Base-by-base conservation (phyloP, 345 rosid species). In the Arabis hirsuta region DNA sequence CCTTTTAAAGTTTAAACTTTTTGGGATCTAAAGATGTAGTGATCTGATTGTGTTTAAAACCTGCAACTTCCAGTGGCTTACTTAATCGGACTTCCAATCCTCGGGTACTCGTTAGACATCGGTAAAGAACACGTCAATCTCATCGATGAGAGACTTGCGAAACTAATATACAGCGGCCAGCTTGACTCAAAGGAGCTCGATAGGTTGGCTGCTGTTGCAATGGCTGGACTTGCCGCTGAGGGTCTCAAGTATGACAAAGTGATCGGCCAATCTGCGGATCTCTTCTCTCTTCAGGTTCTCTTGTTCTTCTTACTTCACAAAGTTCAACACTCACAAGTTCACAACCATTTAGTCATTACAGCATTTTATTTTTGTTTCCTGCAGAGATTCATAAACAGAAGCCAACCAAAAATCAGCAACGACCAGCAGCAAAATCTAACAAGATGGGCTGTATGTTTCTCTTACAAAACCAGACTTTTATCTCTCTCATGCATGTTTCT, bases 141-240 rank as follows among this genome's bases (percentile, higher is more conserved):
- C 71, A 84, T 89, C 1, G 95, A 89, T 50, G 81, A 91, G 67
- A 85, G 76, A 80, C 82, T 94, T 34, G 92, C 92, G 73, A 89
- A 91, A 69, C 75, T 86, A 46, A 86, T 94, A 66, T 94, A 94
- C 43, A 86, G 96, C n/a, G 97, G 96, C 22, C 94, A 89, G 80
- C 92, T 94, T 48, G 97, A 89, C 56, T 61, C 92, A 13, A 87
- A 89, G 80, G 91, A 90, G 68, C 87, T 94, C 0, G 98, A 94
- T 75, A 85, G 95, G 79, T 70, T 94, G 74, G 89, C 97, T 6
- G 91, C 87, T 14, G 92, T 89, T 24, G 86, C 98, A 22, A 86
- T 94, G 98, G 98, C 97, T 47, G 95, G 97, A 72, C 92, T 94
- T 72, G 96, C 97, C 0, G 98, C 97, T 3, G 98, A 94, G 69